phyloP scores from a whole-genome alignment of 768 basidiomycete genomes.

The Tulasnella sp. region DNA sequence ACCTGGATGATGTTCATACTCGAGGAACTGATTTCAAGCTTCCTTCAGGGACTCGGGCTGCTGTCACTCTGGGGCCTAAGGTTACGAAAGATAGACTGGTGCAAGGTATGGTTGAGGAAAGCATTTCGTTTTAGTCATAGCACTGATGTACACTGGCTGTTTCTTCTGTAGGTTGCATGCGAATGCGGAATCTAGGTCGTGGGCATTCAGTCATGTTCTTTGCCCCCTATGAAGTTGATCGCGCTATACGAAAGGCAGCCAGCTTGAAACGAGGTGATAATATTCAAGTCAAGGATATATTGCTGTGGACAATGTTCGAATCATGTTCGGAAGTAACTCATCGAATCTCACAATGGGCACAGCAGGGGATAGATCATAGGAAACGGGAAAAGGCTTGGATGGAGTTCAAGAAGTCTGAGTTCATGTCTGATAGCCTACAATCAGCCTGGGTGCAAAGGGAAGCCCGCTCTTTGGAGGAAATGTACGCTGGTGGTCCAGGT shows the following conservation, averaged over 20 bases:
- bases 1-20: conserved; percentile 43
- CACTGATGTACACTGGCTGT: not conserved
- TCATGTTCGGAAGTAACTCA: conserved; percentile 34
- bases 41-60: conserved; percentile 31
- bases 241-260: conserved; percentile 26
- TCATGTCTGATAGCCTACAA: not conserved
- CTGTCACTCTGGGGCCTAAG: conserved; percentile 38
- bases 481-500: not conserved
- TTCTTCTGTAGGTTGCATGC: conserved; percentile 34
- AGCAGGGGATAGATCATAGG: conserved; percentile 31
- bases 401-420: conserved; percentile 22
- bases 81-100: conserved; percentile 40
- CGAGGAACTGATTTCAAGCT: conserved; percentile 43
- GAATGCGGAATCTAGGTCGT: conserved; percentile 38
- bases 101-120: conserved; percentile 31
- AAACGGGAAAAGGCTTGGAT: conserved; percentile 26
- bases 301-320: conserved; percentile 35
- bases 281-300: too few relatives aligned
- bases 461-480: conserved; percentile 12
- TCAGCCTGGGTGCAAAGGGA: conserved; percentile 10
- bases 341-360: conserved; percentile 27
- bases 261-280: too few relatives aligned
- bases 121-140: not conserved
- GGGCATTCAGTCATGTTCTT: conserved; percentile 40
- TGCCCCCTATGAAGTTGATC: conserved; percentile 33